Base-by-base conservation (phyloP, 805 yeast genomes). In the Candida michaelii region DNA sequence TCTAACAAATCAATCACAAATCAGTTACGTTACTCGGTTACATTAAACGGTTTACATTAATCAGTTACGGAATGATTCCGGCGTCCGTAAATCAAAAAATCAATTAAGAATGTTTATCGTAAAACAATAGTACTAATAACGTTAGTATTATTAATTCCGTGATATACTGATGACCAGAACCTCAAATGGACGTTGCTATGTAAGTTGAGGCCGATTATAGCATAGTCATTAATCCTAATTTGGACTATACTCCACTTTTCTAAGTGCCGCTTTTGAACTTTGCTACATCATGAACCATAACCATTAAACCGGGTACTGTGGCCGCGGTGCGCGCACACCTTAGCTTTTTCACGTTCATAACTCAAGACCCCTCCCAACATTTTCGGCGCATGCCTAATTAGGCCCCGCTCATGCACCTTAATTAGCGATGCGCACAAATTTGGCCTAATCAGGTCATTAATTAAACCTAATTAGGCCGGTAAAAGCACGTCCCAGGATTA, bases 371-470 rank as follows among this genome's bases (percentile, higher is more conserved):
- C 40, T 29, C 33, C 14, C 40, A 30, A 38, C 30, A 38, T 21
- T 29, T 30, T 35, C 39, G 18, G 34, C 39, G 34, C 40, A 25
- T 43, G 39, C 49, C 49, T 40, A 40, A 34, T 40, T 46, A 46
- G 49, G 49, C 42, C 44, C 8, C 13, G 15, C 12, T 13, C 14
- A 36, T 36, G 39, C 24, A 27, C 16, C 9, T 17, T 6, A 3
- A 19, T 16, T 18, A 31, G 16, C 39, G 24, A 17, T 13, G 18
- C 15, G 24, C 36, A 31, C 13, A 7, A 24, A 17, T 23, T 30
- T 24, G 35, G 39, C 50, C 47, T 43, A 43, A 43, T 38, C 41
- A 39, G 47, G 50, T 27, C n/a, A n/a, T 27, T 43, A 43, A 37
- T 37, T 29, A 27, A 13, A 13, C 34, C 27, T 27, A 19, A 16